Evolutionary conservation across 2,329 filamentous ascomycete species (phyloP), one percentile per base, ranked within the genome.

Genomic region (Myriosclerotinia scirpicola): DNA sequence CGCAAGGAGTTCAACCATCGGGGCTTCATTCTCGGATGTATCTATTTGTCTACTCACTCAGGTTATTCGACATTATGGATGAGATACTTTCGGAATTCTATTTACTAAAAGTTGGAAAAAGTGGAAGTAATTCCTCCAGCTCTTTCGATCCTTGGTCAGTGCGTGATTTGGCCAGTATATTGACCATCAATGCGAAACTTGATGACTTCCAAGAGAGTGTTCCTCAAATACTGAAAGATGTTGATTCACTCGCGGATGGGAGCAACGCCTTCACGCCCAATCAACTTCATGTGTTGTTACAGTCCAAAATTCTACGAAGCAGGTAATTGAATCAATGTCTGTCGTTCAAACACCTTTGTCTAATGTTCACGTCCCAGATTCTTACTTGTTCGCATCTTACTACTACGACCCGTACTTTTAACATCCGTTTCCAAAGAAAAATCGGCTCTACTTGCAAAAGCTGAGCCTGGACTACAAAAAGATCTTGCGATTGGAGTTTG

Each of bases 1-100:
- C 62, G 3, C 71, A 76, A 58, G 75, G 70, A 12, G 30, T 15
- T 1, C 75, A 78, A 42, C 74, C 71, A 3, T 48, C 48, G 0
- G 44, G 65, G 0, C 40, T 68, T 0, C 71, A 71, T 5, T 76
- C 76, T 1, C 69, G 69, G 1, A 55, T 77, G n/a, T 71, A 65
- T 4, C 56, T 72, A 5, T 71, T 73, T 30, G 56, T 71, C 3
- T 71, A 71, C 42, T 71, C 72, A 0, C 50, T 70, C 0, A 67
- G 70, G 20, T 63, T 73, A 9, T 68, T 71, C 11, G 67, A 71
- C 1, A 68, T 76, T 17, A 58, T 69, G 54, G 66, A 68, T 34
- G 66, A 71, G 6, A 66, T 72, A 46, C 54, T 71, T 46, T 54
- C 60, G 1, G 54, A 59, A 7, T 67, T 67, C 46, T 70, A 72